phyloP scores from a whole-genome alignment of 1,284 basidiomycete species.

The Ceratobasidium sp. region DNA sequence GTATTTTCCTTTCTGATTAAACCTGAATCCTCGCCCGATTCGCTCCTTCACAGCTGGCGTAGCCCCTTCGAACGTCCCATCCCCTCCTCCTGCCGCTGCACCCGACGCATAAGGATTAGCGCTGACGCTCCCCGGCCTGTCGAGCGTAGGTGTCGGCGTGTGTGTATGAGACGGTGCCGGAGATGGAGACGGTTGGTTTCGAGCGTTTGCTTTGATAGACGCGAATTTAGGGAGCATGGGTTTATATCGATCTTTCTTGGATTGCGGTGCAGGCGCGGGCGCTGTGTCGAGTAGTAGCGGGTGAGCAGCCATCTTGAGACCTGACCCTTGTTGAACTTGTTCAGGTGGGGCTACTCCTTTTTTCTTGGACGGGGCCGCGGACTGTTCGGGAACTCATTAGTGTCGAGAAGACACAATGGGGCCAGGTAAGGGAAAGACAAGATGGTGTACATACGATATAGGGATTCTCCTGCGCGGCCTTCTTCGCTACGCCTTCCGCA shows the following conservation, averaged over 20 bases:
- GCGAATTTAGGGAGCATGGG: slow-evolving; percentile 98
- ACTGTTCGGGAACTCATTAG: slow-evolving; percentile 53
- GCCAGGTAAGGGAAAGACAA: background rate
- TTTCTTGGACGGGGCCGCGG: slow-evolving; percentile 68
- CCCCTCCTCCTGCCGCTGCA: slow-evolving; percentile 59
- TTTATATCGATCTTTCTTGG: slow-evolving; percentile 91
- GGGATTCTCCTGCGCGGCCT: slow-evolving; percentile 81
- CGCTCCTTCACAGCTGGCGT: slow-evolving; percentile 71
- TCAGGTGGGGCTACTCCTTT: slow-evolving; percentile 62
- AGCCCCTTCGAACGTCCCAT: slow-evolving; percentile 73
- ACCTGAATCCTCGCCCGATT: slow-evolving; percentile 79
- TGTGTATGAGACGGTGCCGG: slow-evolving; percentile 69
- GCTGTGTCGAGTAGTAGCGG: slow-evolving; percentile 83
- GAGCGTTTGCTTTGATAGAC: slow-evolving; percentile 88
- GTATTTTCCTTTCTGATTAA: slow-evolving; percentile 93
- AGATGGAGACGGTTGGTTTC: slow-evolving; percentile 75
- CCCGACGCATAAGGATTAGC: slow-evolving; percentile 81
- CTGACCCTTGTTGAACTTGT: slow-evolving; percentile 79
- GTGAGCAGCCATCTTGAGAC: slow-evolving; percentile 91
- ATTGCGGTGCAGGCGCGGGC: slow-evolving; percentile 68
- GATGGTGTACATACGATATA: slow-evolving; percentile 76
- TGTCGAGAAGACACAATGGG: too few relatives aligned
- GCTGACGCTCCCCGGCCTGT: slow-evolving; percentile 50
- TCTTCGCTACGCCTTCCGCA: slow-evolving; percentile 79
- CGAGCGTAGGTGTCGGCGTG: slow-evolving; percentile 56